These are phyloP conservation scores for Stagonosporopsis cucurbitacearum DNA, from an alignment of 2,329 filamentous ascomycete species.

Conservation along the genomic window DNA sequence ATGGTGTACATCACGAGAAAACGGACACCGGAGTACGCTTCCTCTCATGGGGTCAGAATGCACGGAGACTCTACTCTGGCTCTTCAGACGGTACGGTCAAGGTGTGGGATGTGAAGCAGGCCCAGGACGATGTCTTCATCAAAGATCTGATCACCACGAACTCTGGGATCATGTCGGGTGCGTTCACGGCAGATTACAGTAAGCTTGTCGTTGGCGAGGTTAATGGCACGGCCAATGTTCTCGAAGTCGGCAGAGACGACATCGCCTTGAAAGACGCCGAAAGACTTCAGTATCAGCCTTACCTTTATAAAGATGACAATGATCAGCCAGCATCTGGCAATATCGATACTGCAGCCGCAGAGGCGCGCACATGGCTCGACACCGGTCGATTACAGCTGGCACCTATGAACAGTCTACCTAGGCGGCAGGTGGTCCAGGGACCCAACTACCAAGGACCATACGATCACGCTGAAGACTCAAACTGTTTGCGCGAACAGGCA, in stretches of 20 bases:
- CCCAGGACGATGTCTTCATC: conserved; percentile 59
- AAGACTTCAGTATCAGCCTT: conserved; percentile 38
- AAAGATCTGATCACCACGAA: conserved; percentile 57
- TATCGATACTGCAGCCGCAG: conserved; percentile 35
- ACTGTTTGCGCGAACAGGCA: conserved; percentile 37
- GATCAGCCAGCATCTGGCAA: background rate
- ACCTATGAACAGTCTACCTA: conserved; percentile 52
- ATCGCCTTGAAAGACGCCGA: conserved; percentile 36
- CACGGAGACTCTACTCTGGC: conserved; percentile 63
- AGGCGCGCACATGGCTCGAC: conserved; percentile 38
- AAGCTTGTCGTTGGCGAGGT: conserved; percentile 65
- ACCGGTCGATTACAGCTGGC: conserved; percentile 43
- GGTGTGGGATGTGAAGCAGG: conserved; percentile 63
- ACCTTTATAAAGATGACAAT: conserved; percentile 19
- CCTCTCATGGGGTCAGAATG: conserved; percentile 62
- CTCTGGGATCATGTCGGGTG: conserved; percentile 64
- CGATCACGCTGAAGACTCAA: conserved; percentile 31
- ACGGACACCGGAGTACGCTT: conserved; percentile 65
- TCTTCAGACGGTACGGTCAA: conserved; percentile 67
- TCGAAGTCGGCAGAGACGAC: conserved; percentile 52
- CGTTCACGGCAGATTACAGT: conserved; percentile 62
- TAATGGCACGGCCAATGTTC: conserved; percentile 60
- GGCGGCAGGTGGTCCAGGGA: conserved; percentile 55
- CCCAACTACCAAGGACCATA: conserved; percentile 51
- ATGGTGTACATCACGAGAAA: conserved; percentile 53